Conservation (phyloP, 1,284 basidiomycete genomes). For the Ganoderma sinense region DNA sequence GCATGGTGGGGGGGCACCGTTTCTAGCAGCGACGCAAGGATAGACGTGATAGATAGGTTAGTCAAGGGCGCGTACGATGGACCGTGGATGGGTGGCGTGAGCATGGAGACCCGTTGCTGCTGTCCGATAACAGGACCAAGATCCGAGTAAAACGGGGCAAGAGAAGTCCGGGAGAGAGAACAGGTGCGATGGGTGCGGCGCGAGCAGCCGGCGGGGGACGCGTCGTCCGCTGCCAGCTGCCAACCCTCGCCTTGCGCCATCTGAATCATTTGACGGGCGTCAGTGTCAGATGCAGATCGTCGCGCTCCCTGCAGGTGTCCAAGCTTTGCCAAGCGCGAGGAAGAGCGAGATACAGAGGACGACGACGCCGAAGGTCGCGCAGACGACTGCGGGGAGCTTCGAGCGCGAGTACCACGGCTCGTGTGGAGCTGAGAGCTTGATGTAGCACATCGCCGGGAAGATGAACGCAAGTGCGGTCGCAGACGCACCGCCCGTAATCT, state of each 20-base stretch:
- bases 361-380: slow-evolving; percentile 77
- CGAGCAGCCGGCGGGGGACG: neutral
- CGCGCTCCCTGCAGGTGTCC: slow-evolving; percentile 73
- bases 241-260: neutral
- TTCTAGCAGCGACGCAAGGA: slow-evolving; percentile 6
- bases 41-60: slow-evolving; percentile 14
- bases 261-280: neutral
- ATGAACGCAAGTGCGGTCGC: slow-evolving; percentile 96
- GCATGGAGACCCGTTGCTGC: neutral
- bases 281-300: slow-evolving; percentile 63
- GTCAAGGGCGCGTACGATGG: neutral
- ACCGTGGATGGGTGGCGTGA: neutral
- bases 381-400: slow-evolving; percentile 79
- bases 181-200: neutral
- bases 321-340: slow-evolving; percentile 79
- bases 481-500: slow-evolving; percentile 95
- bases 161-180: neutral
- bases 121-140: slow-evolving; percentile 11
- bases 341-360: slow-evolving; percentile 85
- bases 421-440: slow-evolving; percentile 70
- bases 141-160: neutral
- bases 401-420: slow-evolving; percentile 70
- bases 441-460: slow-evolving; percentile 89
- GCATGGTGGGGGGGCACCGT: slow-evolving; percentile 17
- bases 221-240: neutral